These are phyloP conservation scores for Neurospora sp. DNA, from an alignment of 495 filamentous ascomycete genomes.

Conservation along the genomic window DNA sequence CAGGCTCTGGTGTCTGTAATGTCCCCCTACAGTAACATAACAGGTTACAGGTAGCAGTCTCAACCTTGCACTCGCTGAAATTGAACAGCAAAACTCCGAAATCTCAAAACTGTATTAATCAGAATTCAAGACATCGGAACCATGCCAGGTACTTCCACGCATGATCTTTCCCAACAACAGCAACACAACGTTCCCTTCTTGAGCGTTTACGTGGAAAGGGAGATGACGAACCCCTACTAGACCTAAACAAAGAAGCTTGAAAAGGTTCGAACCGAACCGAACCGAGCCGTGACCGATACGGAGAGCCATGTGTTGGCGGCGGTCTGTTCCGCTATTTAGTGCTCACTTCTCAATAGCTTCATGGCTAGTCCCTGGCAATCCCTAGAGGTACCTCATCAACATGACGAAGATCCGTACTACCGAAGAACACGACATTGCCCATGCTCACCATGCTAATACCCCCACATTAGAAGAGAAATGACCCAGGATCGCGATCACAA, in stretches of 20 bases:
- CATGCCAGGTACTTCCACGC: background rate
- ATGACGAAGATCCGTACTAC: background rate
- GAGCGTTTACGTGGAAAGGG: background rate
- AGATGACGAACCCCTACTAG: background rate
- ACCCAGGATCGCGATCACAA: background rate
- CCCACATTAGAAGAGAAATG: background rate
- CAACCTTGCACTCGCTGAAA: background rate
- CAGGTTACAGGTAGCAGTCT: background rate
- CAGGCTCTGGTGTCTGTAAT: background rate
- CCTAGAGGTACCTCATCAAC: background rate
- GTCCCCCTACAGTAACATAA: background rate
- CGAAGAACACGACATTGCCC: background rate
- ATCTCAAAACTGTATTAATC: background rate
- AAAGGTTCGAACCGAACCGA: background rate
- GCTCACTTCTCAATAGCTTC: background rate
- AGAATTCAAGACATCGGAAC: background rate
- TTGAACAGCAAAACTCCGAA: background rate
- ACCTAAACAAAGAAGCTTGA: background rate
- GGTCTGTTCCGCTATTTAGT: background rate
- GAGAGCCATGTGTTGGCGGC: background rate
- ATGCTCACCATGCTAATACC: background rate
- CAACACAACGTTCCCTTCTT: background rate
- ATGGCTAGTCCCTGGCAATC: background rate
- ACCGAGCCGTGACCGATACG: background rate
- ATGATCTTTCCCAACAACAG: background rate